phyloP scores from a whole-genome alignment of 192 early-diverging fungal species.

The Chytriomyces sp. region DNA sequence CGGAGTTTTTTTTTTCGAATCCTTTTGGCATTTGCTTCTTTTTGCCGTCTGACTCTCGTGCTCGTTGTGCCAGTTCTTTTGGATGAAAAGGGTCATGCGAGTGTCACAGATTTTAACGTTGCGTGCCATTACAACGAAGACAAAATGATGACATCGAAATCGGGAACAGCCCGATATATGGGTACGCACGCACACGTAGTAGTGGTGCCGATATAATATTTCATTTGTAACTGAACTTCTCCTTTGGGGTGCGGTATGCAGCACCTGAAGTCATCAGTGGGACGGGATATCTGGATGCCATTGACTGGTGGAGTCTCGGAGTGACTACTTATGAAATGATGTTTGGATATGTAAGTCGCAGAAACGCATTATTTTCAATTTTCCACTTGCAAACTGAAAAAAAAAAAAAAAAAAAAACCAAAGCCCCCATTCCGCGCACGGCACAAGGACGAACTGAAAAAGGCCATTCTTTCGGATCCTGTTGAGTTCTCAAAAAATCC shows the following conservation, averaged over 20 bases:
- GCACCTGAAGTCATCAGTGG: conserved; percentile 54
- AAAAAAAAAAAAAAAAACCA: too few relatives aligned
- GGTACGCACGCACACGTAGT: background rate
- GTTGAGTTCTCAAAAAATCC: conserved; percentile 67
- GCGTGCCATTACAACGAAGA: conserved; percentile 74
- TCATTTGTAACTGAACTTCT: background rate
- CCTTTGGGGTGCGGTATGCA: conserved; percentile 9
- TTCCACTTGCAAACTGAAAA: background rate
- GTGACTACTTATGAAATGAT: conserved; percentile 78
- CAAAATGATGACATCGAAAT: conserved; percentile 77
- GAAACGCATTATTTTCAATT: background rate
- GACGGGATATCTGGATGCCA: conserved; percentile 54
- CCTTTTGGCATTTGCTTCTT: conserved; percentile 63
- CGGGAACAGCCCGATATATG: conserved; percentile 88
- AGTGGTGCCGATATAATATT: too few relatives aligned
- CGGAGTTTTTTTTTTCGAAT: background rate
- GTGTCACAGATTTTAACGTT: conserved; percentile 96
- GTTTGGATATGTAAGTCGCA: conserved; percentile 71
- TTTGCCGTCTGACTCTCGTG: conserved; percentile 45
- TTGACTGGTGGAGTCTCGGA: conserved; percentile 85
- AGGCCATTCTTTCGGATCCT: conserved; percentile 71
- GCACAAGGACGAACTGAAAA: conserved; percentile 69
- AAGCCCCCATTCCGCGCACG: conserved; percentile 80
- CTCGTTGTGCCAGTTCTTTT: conserved; percentile 60
- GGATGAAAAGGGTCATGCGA: conserved; percentile 82